Base-by-base conservation (phyloP, 2,329 filamentous ascomycete genomes). In the Colletotrichum costaricense region DNA sequence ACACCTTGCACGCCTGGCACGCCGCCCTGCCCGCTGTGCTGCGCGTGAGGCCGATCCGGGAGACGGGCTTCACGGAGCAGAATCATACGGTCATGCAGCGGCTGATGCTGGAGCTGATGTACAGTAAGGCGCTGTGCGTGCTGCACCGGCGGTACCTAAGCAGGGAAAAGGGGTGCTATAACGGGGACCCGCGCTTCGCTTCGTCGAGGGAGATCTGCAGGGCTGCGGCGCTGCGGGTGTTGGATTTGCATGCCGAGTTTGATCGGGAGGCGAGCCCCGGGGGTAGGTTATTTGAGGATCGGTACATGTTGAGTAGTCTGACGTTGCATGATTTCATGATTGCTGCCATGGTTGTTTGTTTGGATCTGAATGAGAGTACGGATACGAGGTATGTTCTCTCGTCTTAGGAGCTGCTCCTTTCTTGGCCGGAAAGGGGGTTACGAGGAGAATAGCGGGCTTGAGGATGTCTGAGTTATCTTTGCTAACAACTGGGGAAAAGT, bases 301-400 rank as follows among this genome's bases (percentile, higher is more conserved):
- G 86, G 55, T 89, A 87, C 79, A 88, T 91, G 81, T 78, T 90
- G 8, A 86, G 86, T 4, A 86, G 85, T 3, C 78, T 91, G 57
- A 87, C 86, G 5, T 80, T 88, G 26, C 88, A 90, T 42, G 88
- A 91, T 75, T 91, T 90, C 73, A 79, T 91, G 30, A 84, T 91
- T 22, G 89, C 89, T 0, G 86, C 88, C 14, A 91, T 91, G 88
- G 86, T 91, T 54, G 76, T 91, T 6, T 91, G 88, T 69, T 78
- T 91, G 3, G 86, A 88, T 74, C 78, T 88, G 14, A 82, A 81
- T 28, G 84, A 86, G 74, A 82, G 82, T 22, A 75, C 76, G 33
- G 79, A 82, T 24, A 81, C 80, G 74, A 81, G 77, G 85, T 85
- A 79, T 75, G 80, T 67, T 11, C 33, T 26, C 1, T 28, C 22